A percentile compares a stretch with the other conserved stretches of the same genome.
phyloP scores from a whole-genome alignment of 2,329 filamentous ascomycete genomes.

The Amesomyces nigricolor region DNA sequence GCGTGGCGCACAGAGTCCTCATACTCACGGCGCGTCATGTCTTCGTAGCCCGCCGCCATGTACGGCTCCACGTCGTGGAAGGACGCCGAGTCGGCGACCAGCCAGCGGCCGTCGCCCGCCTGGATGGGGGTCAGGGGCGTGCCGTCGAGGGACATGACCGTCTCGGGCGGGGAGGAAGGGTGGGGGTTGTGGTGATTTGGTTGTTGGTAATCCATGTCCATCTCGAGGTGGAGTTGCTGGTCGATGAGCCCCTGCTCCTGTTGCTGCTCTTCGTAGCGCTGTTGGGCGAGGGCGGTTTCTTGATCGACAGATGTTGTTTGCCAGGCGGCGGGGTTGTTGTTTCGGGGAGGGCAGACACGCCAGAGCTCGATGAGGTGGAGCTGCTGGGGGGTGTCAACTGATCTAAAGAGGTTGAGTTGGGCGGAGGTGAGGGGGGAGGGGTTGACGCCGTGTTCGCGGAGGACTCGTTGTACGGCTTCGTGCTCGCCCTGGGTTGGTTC shows the following conservation, averaged over 20 bases:
- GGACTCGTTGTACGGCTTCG: conserved; percentile 50
- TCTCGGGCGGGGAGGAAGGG: conserved; percentile 12
- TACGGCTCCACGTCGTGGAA: conserved; percentile 65
- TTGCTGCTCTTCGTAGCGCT: conserved; percentile 54
- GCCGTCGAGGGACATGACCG: conserved; percentile 49
- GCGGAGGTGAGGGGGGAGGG: conserved; percentile 62
- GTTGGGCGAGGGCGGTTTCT: conserved; percentile 52
- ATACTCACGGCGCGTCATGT: conserved; percentile 59
- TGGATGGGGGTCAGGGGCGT: conserved; percentile 47
- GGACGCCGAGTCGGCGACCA: conserved; percentile 25
- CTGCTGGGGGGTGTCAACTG: conserved; percentile 66
- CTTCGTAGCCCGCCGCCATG: conserved; percentile 75
- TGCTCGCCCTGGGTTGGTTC: conserved; percentile 46
- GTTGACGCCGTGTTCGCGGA: conserved; percentile 64
- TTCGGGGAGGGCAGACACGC: conserved; percentile 68
- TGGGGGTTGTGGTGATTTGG: conserved; percentile 18
- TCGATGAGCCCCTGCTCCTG: conserved; percentile 36
- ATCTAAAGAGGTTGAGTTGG: conserved; percentile 73
- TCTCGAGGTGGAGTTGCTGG: conserved; percentile 32
- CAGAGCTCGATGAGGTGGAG: conserved; percentile 75
- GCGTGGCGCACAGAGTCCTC: conserved; percentile 43
- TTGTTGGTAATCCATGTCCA: conserved; percentile 20
- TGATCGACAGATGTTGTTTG: conserved; percentile 50
- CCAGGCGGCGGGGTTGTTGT: conserved; percentile 50
- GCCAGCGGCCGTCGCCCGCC: conserved; percentile 49